Conservation (phyloP, 768 basidiomycete genomes). For the Trametes maxima region DNA sequence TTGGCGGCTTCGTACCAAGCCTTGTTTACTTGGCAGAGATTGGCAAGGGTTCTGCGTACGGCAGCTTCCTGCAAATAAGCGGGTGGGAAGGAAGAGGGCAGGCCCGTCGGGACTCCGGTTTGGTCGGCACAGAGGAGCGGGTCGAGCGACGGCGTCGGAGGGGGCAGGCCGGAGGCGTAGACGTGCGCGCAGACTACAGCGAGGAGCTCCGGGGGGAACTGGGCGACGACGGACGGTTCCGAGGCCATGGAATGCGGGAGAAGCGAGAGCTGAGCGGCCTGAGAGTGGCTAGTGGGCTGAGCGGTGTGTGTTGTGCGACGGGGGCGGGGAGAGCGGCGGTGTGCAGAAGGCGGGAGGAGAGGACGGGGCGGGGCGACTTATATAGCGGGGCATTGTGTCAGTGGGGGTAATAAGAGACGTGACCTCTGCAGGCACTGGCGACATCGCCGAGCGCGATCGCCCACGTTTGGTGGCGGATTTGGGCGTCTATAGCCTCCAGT, state of each 20-base stretch:
- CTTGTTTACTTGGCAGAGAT: slow-evolving; percentile 75
- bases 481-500: slow-evolving; percentile 17
- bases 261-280: not conserved
- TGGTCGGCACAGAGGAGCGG: slow-evolving; percentile 56
- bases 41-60: slow-evolving; percentile 64
- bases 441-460: slow-evolving; percentile 18
- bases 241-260: slow-evolving; percentile 7
- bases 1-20: slow-evolving; percentile 83
- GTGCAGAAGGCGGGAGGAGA: not conserved
- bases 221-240: slow-evolving; percentile 32
- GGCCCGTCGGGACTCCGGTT: slow-evolving; percentile 50
- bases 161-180: slow-evolving; percentile 62
- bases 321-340: not conserved
- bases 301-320: not conserved
- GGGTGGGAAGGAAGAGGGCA: slow-evolving; percentile 76
- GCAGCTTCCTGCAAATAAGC: slow-evolving; percentile 69
- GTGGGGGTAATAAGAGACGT: slow-evolving; percentile 2
- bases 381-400: slow-evolving; percentile 8
- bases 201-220: slow-evolving; percentile 74
- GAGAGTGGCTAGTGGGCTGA: not conserved
- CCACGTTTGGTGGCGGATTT: not conserved
- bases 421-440: slow-evolving; percentile 11
- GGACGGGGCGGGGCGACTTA: not conserved
- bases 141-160: slow-evolving; percentile 63
- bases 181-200: slow-evolving; percentile 73